Base-by-base conservation (phyloP, 2,329 filamentous ascomycete species). In the Aureobasidium sp. region DNA sequence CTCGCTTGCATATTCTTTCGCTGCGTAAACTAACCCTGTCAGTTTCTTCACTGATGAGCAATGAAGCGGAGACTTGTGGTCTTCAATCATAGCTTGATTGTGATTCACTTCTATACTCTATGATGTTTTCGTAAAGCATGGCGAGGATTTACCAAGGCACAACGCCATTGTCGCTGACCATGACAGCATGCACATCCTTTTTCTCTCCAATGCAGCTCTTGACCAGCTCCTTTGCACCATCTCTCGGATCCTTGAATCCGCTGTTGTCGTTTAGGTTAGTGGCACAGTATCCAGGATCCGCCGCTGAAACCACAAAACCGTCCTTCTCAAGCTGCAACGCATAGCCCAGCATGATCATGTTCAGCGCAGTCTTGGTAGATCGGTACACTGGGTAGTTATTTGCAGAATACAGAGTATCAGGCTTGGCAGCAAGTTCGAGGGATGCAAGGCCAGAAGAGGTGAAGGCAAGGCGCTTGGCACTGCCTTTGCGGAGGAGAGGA, bases 151-250 rank as follows among this genome's bases (percentile, higher is more conserved):
- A 70, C 68, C 68, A 70, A 17, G 68, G 66, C 59, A 67, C 63
- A n/a, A 50, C 53, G n/a, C 67, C 66, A 10, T 64, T 60, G 39
- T 69, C 67, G 66, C 66, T 63, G 15, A 68, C 61, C 60, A 69
- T 64, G 20, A 62, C 37, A 5, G 46, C 67, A 64, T 70, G 69
- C 3, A 70, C 68, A 10, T 69, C 65, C 32, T 69, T 64, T 55
- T 70, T 71, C 5, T 50, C 42, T 6, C 58, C 68, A 2, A 63
- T 56, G 6, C 64, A 66, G 17, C 63, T 65, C 41, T 63, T 64
- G 3, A 71, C 64, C 23, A 72, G 37, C 53, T 65, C 64, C 61
- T 68, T 69, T 1, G 69, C 70, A 36, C 70, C 70, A 32, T 71
- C 68, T 17, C 69, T 66, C 27, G 70, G 68, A 63, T 71, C 68